These are phyloP conservation scores for Fusarium pseudonygamai DNA, from an alignment of 2,329 filamentous ascomycete genomes.

Conservation along the genomic window DNA sequence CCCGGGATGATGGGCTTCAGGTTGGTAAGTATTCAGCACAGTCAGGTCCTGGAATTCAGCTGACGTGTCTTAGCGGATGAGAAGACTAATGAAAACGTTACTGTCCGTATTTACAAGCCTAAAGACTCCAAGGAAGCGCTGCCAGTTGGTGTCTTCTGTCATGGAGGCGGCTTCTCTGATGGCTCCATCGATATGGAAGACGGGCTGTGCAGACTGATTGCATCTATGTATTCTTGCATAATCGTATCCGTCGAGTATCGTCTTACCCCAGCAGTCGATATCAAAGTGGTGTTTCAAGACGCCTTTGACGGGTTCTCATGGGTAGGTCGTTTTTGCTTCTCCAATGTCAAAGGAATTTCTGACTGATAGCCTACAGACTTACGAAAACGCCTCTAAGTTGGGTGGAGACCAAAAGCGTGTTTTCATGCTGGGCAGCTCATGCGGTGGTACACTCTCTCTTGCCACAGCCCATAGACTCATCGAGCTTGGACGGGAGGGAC, in stretches of 20 bases:
- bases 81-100: fast-evolving
- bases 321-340: neutral
- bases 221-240: neutral
- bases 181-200: neutral
- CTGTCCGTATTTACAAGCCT: neutral
- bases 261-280: neutral
- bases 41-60: fast-evolving
- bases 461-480: neutral
- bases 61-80: neutral
- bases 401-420: fast-evolving
- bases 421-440: fast-evolving
- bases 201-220: neutral
- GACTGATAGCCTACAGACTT: fast-evolving
- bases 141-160: neutral
- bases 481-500: fast-evolving
- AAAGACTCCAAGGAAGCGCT: fast-evolving
- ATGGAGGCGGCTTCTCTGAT: neutral
- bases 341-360: neutral
- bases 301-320: neutral
- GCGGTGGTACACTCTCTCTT: fast-evolving
- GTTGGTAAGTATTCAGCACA: neutral
- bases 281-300: fast-evolving
- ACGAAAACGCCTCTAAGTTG: fast-evolving
- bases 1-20: neutral
- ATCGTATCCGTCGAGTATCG: fast-evolving